Evolutionary conservation across 345 rosid species (phyloP).

Genomic region (Bruguiera parviflora): DNA sequence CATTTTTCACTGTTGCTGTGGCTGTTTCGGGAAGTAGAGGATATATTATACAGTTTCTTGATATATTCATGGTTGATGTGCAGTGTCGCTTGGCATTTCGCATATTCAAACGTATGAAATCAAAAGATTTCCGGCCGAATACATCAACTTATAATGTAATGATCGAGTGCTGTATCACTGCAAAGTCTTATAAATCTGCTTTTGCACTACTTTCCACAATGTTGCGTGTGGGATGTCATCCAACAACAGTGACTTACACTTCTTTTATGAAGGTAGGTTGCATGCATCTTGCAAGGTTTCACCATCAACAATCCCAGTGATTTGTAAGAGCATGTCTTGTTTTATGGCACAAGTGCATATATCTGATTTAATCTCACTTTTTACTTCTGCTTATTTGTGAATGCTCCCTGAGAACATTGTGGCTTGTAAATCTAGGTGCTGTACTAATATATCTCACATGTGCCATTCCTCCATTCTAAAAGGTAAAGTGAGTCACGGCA

Average conservation of each 20-base stretch:
- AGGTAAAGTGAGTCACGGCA: too few relatives aligned
- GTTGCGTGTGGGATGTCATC: constrained; percentile 69
- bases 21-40: constrained; percentile 4
- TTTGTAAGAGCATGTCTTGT: not conserved
- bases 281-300: not conserved
- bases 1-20: constrained; percentile 15
- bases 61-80: constrained; percentile 23
- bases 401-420: too few relatives aligned
- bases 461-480: too few relatives aligned
- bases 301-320: not conserved
- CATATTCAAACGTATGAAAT: constrained; percentile 56
- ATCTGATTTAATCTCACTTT: too few relatives aligned
- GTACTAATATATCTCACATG: too few relatives aligned
- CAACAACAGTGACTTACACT: constrained; percentile 42
- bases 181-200: constrained; percentile 50
- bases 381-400: too few relatives aligned
- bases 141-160: constrained; percentile 57
- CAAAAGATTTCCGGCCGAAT: constrained; percentile 39
- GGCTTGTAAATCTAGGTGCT: too few relatives aligned
- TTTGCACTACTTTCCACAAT: constrained; percentile 63
- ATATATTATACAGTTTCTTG: constrained; percentile 9
- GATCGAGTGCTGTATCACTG: constrained; percentile 66
- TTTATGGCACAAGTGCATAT: not conserved
- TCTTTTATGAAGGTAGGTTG: constrained; percentile 55
- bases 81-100: constrained; percentile 54